Evolutionary conservation across 768 basidiomycete species (phyloP).

Genomic region (Tulasnella sp.): DNA sequence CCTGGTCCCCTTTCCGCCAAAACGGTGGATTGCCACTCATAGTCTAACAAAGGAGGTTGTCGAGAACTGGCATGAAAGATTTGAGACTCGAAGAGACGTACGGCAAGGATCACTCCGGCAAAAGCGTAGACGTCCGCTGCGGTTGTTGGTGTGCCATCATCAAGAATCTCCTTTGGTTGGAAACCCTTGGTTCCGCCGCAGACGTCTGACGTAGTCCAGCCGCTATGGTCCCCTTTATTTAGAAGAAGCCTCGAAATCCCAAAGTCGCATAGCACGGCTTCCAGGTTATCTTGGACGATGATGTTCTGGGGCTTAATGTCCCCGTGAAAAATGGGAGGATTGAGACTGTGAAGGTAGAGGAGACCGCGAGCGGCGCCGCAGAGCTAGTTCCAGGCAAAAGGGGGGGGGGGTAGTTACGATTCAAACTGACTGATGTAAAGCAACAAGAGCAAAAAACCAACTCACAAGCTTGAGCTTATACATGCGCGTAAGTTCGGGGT

Average conservation of each 20-base stretch:
- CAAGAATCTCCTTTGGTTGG: not conserved
- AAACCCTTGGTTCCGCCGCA: not conserved
- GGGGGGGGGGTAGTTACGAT: not conserved
- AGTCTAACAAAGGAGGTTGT: not conserved
- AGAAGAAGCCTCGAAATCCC: not conserved
- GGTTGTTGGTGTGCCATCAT: not conserved
- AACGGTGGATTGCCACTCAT: slow-evolving; percentile 10
- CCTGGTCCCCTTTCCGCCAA: too few relatives aligned
- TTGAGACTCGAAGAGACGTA: not conserved
- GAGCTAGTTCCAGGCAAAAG: not conserved
- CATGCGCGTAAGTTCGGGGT: not conserved
- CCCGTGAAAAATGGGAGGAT: not conserved
- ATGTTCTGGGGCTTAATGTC: not conserved
- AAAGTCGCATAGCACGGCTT: not conserved
- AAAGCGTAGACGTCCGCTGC: slow-evolving; percentile 13
- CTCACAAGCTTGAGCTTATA: not conserved
- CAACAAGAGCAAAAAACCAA: not conserved
- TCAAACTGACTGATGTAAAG: not conserved
- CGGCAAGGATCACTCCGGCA: not conserved
- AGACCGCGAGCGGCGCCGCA: not conserved
- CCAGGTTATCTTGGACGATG: not conserved
- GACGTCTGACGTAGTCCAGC: not conserved
- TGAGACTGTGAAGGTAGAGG: not conserved
- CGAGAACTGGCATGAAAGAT: too few relatives aligned
- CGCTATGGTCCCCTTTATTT: not conserved